phyloP scores from a whole-genome alignment of 2,329 filamentous ascomycete species.

The Plenodomus tracheiphilus region DNA sequence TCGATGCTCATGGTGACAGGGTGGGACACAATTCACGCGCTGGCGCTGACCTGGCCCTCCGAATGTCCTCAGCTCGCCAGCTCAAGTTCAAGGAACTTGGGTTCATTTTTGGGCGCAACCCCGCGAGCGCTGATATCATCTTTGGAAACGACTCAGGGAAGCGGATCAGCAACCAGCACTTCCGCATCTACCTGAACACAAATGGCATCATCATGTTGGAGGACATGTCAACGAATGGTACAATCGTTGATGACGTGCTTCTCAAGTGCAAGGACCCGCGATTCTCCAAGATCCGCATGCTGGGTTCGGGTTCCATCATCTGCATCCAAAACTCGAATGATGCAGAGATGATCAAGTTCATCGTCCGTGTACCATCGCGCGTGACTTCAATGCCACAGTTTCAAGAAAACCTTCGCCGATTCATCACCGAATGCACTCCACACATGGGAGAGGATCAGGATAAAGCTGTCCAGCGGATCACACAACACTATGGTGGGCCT shows the following conservation, averaged over 20 bases:
- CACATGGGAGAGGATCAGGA: constrained; percentile 25
- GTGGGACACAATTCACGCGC: constrained; percentile 21
- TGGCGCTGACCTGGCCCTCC: constrained; percentile 70
- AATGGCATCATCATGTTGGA: constrained; percentile 87
- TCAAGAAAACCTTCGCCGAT: constrained; percentile 67
- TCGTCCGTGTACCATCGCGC: constrained; percentile 77
- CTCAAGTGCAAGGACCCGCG: constrained; percentile 56
- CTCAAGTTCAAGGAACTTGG: constrained; percentile 71
- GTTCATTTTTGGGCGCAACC: constrained; percentile 85
- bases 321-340: constrained; percentile 62
- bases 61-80: constrained; percentile 66
- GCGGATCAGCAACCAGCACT: constrained; percentile 92
- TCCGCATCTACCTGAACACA: constrained; percentile 88
- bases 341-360: constrained; percentile 72
- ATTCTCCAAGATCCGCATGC: constrained; percentile 61
- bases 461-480: constrained; percentile 29
- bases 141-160: constrained; percentile 66
- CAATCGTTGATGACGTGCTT: constrained; percentile 74
- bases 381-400: constrained; percentile 72
- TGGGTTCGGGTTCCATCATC: constrained; percentile 74
- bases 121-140: constrained; percentile 69
- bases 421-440: constrained; percentile 54
- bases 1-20: constrained; percentile 45
- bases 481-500: constrained; percentile 42
- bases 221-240: constrained; percentile 95